Conservation (phyloP, 306 rosid genomes). For the Mimosa bimucronata region DNA sequence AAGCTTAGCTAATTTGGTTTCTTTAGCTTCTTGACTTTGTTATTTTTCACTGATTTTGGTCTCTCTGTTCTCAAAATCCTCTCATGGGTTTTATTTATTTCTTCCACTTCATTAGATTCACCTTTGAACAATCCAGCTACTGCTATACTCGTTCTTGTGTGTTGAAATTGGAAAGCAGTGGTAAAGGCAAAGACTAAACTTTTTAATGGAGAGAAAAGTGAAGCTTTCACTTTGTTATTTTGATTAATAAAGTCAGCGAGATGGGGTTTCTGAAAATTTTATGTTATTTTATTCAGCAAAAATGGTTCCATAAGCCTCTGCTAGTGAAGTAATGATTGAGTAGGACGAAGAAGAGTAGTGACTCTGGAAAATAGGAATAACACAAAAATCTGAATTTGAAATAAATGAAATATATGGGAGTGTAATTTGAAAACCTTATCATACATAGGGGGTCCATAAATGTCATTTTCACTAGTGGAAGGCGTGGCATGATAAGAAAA, state of each 20-base stretch:
- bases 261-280: neutral
- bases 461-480: too few species aligned
- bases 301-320: neutral
- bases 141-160: neutral
- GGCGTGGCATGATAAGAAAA: too few species aligned
- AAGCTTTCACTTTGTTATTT: neutral
- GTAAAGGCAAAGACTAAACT: neutral
- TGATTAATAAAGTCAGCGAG: neutral
- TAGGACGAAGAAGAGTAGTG: neutral
- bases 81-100: neutral
- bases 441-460: too few species aligned
- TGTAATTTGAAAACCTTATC: too few species aligned
- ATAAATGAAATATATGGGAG: too few species aligned
- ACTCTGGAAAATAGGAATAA: neutral
- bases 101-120: neutral
- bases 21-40: neutral
- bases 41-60: neutral
- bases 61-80: neutral
- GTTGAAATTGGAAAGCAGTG: too few species aligned
- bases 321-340: neutral
- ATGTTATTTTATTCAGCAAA: too few species aligned
- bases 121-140: neutral
- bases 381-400: too few species aligned
- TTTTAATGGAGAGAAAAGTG: neutral
- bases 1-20: neutral